These are phyloP conservation scores for Rubia balearica DNA, from an alignment of 305 asterid species.

Conservation along the genomic window DNA sequence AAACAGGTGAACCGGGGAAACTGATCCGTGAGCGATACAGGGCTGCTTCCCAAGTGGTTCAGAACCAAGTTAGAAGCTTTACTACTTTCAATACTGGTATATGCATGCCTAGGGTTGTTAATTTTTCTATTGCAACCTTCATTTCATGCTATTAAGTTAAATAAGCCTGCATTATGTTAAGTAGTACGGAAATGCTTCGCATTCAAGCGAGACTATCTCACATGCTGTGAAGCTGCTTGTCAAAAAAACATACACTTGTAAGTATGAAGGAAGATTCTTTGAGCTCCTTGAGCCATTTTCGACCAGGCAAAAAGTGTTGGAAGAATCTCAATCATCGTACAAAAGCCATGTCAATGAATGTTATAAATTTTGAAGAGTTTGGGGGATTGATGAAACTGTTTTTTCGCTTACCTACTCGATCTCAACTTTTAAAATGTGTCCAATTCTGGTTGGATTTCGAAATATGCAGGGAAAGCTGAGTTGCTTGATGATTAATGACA, in stretches of 20 bases:
- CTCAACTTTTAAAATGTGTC: neutral
- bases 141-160: slow-evolving; percentile 2
- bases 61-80: slow-evolving; percentile 92
- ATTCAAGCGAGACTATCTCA: neutral
- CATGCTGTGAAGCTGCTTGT: neutral
- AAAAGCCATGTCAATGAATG: neutral
- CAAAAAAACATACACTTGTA: no score
- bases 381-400: neutral
- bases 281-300: neutral
- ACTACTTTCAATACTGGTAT: slow-evolving; percentile 46
- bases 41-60: slow-evolving; percentile 96
- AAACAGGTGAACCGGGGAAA: slow-evolving; percentile 90
- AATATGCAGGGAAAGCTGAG: slow-evolving; percentile 83
- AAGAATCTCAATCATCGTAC: neutral
- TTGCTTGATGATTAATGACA: slow-evolving; percentile 87
- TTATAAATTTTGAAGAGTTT: neutral
- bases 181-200: neutral
- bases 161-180: neutral
- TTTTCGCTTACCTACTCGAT: neutral
- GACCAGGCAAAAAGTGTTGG: neutral
- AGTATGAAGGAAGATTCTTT: neutral
- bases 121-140: slow-evolving; percentile 8
- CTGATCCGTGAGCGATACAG: slow-evolving; percentile 91
- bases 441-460: slow-evolving; percentile 17
- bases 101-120: slow-evolving; percentile 35